Percentiles rank a stretch among this genome's conserved stretches.
Evolutionary conservation across 2,329 filamentous ascomycete genomes (phyloP).

Genomic region (Alternaria conjuncta): DNA sequence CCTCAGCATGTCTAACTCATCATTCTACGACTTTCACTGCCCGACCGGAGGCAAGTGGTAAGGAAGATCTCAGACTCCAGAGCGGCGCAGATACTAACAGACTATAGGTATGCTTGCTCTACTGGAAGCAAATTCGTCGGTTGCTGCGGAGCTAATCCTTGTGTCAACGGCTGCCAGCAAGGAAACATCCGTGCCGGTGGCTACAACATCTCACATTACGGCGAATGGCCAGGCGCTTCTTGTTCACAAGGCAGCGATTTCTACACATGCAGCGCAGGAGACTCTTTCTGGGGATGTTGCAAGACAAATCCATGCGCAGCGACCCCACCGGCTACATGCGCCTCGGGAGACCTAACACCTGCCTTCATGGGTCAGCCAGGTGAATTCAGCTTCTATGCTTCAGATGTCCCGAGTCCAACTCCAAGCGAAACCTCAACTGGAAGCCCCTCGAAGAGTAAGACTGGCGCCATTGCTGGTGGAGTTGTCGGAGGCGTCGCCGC

Average conservation of each 20-base stretch:
- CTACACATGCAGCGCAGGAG: conserved; percentile 42
- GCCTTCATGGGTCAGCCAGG: conserved; percentile 33
- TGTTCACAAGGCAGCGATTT: conserved; percentile 42
- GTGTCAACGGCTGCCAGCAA: conserved; percentile 45
- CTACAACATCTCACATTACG: conserved; percentile 43
- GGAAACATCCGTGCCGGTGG: conserved; percentile 40
- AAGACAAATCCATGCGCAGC: conserved; percentile 43
- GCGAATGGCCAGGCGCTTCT: conserved; percentile 40
- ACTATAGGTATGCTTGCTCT: conserved; percentile 32
- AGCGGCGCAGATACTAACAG: conserved; percentile 7
- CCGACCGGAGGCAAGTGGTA: conserved; percentile 32
- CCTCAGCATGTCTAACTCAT: conserved; percentile 9
- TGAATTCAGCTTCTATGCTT: conserved; percentile 24
- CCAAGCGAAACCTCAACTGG: not conserved
- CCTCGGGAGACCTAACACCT: conserved; percentile 30
- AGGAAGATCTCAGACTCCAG: not conserved
- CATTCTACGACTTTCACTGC: conserved; percentile 29
- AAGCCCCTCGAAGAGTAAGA: conserved; percentile 13
- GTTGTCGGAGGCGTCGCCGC: conserved; percentile 35
- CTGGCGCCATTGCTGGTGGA: conserved; percentile 36
- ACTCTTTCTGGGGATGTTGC: conserved; percentile 30
- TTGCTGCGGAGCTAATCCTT: conserved; percentile 50
- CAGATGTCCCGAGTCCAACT: not conserved
- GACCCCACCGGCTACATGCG: conserved; percentile 30
- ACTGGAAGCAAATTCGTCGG: conserved; percentile 47